Base-by-base conservation (phyloP, 768 basidiomycete genomes). In the Russula vinacea region DNA sequence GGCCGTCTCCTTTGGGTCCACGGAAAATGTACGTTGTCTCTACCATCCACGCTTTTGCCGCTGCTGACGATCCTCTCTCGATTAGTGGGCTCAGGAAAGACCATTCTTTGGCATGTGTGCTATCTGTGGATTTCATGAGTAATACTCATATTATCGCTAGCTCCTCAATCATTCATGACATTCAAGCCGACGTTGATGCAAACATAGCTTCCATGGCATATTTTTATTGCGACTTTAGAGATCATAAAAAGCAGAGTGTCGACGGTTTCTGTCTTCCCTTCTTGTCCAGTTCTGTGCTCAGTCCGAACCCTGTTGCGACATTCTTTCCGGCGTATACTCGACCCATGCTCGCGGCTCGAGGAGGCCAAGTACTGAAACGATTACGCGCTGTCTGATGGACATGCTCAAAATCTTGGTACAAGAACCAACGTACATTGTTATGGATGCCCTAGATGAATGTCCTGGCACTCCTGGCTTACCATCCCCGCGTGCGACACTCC, bases 71-170 rank as follows among this genome's bases (percentile, higher is more conserved):
- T 17, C 37, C 16, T 57, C 44, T 13, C 0, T 22, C 2, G 16
- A 32, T 19, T 44, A 62, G 62, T 42, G 56, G 62, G 62, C 22
- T 57, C 62, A 49, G 62, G 62, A 32, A 62, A 62, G 52, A 62
- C 47, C 16, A 44, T 62, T 10, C 56, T 62, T 14, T 62, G 62
- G 62, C 50, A 33, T 19, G 55, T 50, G 14, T 40, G 19, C 33
- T 32, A 42, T 29, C 13, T 16, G 9, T 19, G 16, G 16, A 8
- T 50, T 39, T 37, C 26, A 24, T 22, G 17, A 16, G n/a, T 32
- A 14, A 50, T 13, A 6, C 50, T 52, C 4, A 56, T 51, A 9
- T 16, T n/a, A 29, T 22, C 40, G 14, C n/a, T 40, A 62, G 62
- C 39, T 62, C 62, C 39, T 50, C 62, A 13, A 57, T 62, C 13